Evolutionary conservation across 805 yeast species (phyloP).

Genomic region (Kluyveromyces nonfermentans): DNA sequence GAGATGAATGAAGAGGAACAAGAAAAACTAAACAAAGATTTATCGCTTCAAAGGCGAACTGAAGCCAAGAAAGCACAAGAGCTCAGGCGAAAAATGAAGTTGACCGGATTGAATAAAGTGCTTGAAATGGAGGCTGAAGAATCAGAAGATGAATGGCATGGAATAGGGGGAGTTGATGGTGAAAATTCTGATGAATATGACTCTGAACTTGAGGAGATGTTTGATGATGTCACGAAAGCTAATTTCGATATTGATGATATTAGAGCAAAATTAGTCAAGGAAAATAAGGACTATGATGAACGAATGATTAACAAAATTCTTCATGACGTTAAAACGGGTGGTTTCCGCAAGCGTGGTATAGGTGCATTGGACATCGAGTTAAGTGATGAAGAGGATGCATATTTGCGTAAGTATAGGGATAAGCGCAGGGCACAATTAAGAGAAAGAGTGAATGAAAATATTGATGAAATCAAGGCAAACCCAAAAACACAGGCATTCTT

Average conservation of each 20-base stretch:
- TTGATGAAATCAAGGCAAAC: conserved; percentile 38
- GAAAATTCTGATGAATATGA: conserved; percentile 42
- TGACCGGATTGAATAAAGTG: conserved; percentile 47
- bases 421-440: conserved; percentile 42
- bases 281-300: conserved; percentile 53
- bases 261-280: conserved; percentile 47
- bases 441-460: conserved; percentile 39
- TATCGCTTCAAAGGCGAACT: conserved; percentile 16
- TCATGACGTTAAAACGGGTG: conserved; percentile 65
- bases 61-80: conserved; percentile 17
- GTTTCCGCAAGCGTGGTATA: conserved; percentile 49
- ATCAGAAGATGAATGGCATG: conserved; percentile 84
- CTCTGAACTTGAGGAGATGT: conserved; percentile 70
- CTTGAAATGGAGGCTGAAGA: conserved; percentile 81
- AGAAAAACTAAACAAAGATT: conserved; percentile 14
- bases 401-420: conserved; percentile 28
- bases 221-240: conserved; percentile 56
- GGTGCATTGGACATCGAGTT: conserved; percentile 51
- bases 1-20: conserved; percentile 15
- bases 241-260: conserved; percentile 50
- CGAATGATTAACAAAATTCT: conserved; percentile 55
- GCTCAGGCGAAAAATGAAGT: conserved; percentile 44
- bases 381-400: conserved; percentile 68
- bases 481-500: conserved; percentile 60
- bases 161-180: conserved; percentile 67